Conservation (phyloP, 352 stramenopile species). For the Stephanocyclus meneghinianus region DNA sequence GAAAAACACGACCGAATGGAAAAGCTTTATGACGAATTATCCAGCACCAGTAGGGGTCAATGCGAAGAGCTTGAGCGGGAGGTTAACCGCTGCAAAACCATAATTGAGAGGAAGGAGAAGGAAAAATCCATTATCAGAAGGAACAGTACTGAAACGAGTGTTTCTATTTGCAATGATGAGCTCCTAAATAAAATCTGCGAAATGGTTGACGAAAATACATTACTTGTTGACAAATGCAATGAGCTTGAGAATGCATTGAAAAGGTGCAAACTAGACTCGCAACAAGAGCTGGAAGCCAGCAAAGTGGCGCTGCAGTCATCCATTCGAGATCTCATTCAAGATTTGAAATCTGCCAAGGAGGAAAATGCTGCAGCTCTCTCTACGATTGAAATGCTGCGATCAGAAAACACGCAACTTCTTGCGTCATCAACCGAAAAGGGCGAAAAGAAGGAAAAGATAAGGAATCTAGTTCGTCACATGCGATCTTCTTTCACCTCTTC, state of each 20-base stretch:
- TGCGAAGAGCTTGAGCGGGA: slow-evolving; percentile 3
- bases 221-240: slow-evolving; percentile 13
- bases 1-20: slow-evolving; percentile 9
- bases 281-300: neutral
- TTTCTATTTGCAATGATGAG: slow-evolving; percentile 15
- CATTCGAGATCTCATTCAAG: neutral
- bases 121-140: neutral
- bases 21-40: slow-evolving; percentile 13
- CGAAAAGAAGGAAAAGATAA: slow-evolving; percentile 4
- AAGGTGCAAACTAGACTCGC: neutral
- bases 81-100: neutral
- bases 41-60: neutral
- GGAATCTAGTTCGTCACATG: neutral
- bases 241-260: slow-evolving; percentile 17
- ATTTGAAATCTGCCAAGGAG: slow-evolving; percentile 8
- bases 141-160: neutral
- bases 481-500: neutral
- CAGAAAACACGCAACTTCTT: slow-evolving; percentile 7
- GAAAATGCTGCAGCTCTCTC: neutral
- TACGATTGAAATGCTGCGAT: slow-evolving; percentile 10
- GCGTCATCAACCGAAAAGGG: neutral
- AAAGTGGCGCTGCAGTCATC: slow-evolving; percentile 4
- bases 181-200: slow-evolving; percentile 16
- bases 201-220: slow-evolving; percentile 22
- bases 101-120: neutral